Conservation (phyloP, 805 yeast genomes). For the Teunomyces aglyptinius region DNA sequence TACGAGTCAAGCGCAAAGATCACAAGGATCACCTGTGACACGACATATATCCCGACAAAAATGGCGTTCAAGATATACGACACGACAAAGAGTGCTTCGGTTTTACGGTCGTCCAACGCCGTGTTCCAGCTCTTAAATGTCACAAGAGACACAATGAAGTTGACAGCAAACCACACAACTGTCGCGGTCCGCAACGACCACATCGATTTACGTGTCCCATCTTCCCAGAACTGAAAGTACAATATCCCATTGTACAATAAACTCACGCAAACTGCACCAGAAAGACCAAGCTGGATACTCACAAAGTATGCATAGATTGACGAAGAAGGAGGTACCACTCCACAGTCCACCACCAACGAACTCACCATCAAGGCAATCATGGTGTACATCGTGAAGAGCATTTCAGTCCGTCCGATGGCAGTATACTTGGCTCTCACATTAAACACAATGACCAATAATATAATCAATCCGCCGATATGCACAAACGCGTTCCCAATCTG, state of each 20-base stretch:
- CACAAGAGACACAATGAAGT: conserved; percentile 64
- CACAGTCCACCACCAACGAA: conserved; percentile 82
- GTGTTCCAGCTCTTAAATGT: conserved; percentile 70
- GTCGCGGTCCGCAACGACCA: conserved; percentile 52
- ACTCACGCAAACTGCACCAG: conserved; percentile 69
- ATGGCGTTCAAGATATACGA: conserved; percentile 71
- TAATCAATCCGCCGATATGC: conserved; percentile 69
- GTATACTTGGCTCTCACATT: conserved; percentile 84
- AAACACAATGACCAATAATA: conserved; percentile 68
- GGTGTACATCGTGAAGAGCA: conserved; percentile 68
- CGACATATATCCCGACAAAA: conserved; percentile 57
- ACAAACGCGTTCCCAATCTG: conserved; percentile 85
- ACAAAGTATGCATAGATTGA: conserved; percentile 77
- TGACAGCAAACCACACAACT: conserved; percentile 56
- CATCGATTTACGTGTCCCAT: conserved; percentile 73
- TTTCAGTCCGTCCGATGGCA: conserved; percentile 90
- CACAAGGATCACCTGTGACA: conserved; percentile 69
- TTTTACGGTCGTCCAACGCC: conserved; percentile 46
- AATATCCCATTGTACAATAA: conserved; percentile 72
- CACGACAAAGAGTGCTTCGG: conserved; percentile 68
- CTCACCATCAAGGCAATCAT: conserved; percentile 57
- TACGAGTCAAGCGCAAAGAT: conserved; percentile 64
- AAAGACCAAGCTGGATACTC: conserved; percentile 71
- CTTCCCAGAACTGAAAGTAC: conserved; percentile 93
- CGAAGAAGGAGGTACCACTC: conserved; percentile 87